Conservation (phyloP, 768 basidiomycete genomes). For the Tubosaeta sp. region DNA sequence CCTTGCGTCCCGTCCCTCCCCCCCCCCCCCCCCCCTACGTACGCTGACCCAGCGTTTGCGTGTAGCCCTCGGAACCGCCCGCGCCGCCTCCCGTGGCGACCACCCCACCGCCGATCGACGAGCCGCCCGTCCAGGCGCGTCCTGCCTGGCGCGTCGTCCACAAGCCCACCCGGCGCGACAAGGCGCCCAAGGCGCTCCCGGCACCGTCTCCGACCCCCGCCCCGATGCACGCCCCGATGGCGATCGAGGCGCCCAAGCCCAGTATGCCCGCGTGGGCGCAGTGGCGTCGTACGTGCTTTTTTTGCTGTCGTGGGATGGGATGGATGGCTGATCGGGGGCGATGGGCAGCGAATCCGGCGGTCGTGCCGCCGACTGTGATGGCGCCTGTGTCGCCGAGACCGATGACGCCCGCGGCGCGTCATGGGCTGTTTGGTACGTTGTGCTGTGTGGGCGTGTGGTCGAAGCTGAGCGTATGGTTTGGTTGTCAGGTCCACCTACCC, state of each 20-base stretch:
- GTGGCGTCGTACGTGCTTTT: constrained; percentile 66
- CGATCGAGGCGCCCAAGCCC: constrained; percentile 44
- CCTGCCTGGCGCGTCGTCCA: constrained; percentile 75
- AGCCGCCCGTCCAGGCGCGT: constrained; percentile 45
- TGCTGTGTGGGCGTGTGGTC: background rate
- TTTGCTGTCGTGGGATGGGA: too few species aligned
- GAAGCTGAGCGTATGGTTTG: background rate
- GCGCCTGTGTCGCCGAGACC: constrained; percentile 31
- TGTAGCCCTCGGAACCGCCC: constrained; percentile 32
- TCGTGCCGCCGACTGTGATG: constrained; percentile 51
- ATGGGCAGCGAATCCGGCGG: constrained; percentile 67
- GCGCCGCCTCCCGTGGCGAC: constrained; percentile 37
- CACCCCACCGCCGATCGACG: constrained; percentile 43
- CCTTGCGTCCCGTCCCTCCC: too few species aligned
- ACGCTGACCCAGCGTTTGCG: too few species aligned
- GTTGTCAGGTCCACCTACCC: constrained; percentile 33
- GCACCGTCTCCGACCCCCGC: constrained; percentile 28
- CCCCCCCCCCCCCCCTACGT: too few species aligned
- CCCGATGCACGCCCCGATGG: constrained; percentile 18
- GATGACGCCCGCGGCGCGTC: constrained; percentile 46
- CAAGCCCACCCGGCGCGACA: constrained; percentile 55
- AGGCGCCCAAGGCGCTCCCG: constrained; percentile 41
- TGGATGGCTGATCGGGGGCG: too few species aligned
- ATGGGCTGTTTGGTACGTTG: constrained; percentile 62
- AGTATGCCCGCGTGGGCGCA: constrained; percentile 77